These are phyloP conservation scores for Fusarium tupiense DNA, from an alignment of 2,329 filamentous ascomycete genomes.

Conservation along the genomic window DNA sequence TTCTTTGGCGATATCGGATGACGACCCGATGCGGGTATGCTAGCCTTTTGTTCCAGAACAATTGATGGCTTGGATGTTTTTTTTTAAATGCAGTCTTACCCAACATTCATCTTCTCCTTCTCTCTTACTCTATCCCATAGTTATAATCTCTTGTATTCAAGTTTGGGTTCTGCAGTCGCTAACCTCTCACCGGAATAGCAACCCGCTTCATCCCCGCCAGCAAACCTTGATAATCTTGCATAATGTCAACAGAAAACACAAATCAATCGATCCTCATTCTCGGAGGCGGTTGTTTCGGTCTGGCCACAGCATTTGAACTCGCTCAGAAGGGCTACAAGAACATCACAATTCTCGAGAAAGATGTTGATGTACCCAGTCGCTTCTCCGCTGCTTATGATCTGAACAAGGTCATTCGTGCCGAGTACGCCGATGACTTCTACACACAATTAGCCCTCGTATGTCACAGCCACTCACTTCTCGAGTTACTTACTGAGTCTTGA, in stretches of 20 bases:
- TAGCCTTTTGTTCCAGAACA: background rate
- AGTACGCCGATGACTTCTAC: slow-evolving; percentile 24
- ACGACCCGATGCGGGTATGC: background rate
- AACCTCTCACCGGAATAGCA: background rate
- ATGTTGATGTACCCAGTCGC: slow-evolving; percentile 10
- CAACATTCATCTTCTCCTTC: fast-evolving
- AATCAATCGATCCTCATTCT: slow-evolving; percentile 22
- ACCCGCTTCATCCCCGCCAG: background rate
- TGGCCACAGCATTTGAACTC: slow-evolving; percentile 14
- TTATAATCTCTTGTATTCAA: fast-evolving
- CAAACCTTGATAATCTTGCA: background rate
- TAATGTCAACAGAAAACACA: slow-evolving; percentile 4
- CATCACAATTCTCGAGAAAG: slow-evolving; percentile 28
- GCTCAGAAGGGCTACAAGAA: slow-evolving; percentile 20
- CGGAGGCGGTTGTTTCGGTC: slow-evolving; percentile 23
- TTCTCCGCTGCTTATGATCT: slow-evolving; percentile 29
- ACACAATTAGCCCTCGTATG: slow-evolving; percentile 15
- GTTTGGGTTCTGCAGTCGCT: fast-evolving
- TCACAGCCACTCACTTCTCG: no score
- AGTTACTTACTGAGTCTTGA: background rate
- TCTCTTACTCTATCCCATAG: fast-evolving
- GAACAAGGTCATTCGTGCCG: slow-evolving; percentile 27
- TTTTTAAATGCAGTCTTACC: background rate
- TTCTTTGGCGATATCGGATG: slow-evolving; percentile 10
- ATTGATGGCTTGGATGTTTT: background rate